Evolutionary conservation across 805 yeast species (phyloP).

Genomic region (Pichia paraexigua): DNA sequence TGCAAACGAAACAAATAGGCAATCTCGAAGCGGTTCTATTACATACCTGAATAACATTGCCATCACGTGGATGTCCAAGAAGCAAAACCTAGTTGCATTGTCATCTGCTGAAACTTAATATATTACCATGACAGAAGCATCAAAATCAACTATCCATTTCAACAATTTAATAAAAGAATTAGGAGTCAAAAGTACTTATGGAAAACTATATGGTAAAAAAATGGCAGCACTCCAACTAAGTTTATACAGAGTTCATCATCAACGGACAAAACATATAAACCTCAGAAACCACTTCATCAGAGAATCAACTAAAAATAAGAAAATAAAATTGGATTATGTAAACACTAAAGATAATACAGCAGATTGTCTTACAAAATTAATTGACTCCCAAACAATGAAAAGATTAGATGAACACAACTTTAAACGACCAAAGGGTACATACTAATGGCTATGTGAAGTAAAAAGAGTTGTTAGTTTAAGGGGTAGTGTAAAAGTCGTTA

Average conservation of each 20-base stretch:
- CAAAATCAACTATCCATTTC: neutral
- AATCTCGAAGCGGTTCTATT: conserved; percentile 4
- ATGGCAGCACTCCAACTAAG: conserved; percentile 3
- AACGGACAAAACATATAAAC: conserved; percentile 9
- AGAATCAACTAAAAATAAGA: neutral
- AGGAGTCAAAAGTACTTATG: neutral
- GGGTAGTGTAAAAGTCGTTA: neutral
- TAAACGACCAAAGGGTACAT: too few relatives aligned
- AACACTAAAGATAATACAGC: conserved; percentile 3
- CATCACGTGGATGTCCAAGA: conserved; percentile 2
- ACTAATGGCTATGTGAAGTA: neutral
- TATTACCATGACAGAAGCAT: neutral
- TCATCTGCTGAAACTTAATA: conserved; percentile 6
- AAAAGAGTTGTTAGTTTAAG: too few relatives aligned
- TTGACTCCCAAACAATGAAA: neutral
- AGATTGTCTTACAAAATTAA: conserved; percentile 4
- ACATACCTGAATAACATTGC: conserved; percentile 2
- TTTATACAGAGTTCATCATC: conserved; percentile 6
- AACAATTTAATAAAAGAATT: conserved; percentile 3
- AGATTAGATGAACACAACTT: too few relatives aligned
- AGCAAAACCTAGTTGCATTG: neutral
- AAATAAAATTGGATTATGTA: conserved; percentile 1
- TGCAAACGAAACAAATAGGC: neutral
- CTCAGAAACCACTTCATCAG: conserved; percentile 7
- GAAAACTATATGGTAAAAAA: neutral